Conservation (phyloP, 176 grass and related monocot species). For the Alloteropsis semialata region DNA sequence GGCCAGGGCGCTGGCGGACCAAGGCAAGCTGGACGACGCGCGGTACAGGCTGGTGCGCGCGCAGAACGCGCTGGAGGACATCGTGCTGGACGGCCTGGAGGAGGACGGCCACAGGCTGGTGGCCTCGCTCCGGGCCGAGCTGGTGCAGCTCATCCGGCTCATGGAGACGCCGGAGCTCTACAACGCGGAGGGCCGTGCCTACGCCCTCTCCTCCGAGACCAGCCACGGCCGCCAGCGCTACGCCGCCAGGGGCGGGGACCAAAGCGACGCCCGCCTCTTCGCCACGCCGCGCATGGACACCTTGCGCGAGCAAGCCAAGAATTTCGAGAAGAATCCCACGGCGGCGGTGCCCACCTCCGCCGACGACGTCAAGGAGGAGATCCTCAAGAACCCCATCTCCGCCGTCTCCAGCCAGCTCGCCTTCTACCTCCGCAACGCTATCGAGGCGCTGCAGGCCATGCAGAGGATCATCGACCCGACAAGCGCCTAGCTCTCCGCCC, state of each 20-base stretch:
- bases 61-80: no score
- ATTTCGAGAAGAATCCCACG: not conserved
- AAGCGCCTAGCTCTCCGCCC: not conserved
- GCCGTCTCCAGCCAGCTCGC: not conserved
- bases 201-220: no score
- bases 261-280: not conserved
- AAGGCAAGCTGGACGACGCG: no score
- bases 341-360: not conserved
- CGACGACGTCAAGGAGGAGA: not conserved
- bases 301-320: not conserved
- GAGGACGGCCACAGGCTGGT: no score
- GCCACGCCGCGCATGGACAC: not conserved
- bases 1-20: no score
- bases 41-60: no score
- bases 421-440: not conserved
- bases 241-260: not conserved
- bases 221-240: no score
- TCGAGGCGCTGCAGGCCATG: constrained; percentile 23
- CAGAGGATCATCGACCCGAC: not conserved
- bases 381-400: not conserved
- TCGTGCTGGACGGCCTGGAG: no score
- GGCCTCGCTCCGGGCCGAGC: no score
- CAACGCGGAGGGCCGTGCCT: no score
- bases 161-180: not conserved
- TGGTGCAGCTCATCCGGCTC: no score